Conservation (phyloP, 805 yeast species). For the Teunomyces cretensis region DNA sequence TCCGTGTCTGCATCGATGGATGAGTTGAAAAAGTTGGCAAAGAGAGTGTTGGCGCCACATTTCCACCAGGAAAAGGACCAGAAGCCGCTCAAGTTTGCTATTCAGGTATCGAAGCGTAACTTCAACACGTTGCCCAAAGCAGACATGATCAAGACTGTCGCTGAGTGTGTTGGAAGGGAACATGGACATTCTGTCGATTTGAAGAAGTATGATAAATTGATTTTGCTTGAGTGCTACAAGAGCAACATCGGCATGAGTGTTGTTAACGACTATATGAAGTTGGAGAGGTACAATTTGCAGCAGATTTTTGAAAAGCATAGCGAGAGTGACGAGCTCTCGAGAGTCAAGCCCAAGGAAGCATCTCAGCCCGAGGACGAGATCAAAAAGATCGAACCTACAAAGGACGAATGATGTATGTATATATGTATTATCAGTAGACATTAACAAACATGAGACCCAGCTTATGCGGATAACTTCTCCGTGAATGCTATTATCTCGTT, state of each 20-base stretch:
- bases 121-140: constrained; percentile 70
- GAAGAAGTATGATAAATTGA: constrained; percentile 72
- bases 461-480: constrained; percentile 1
- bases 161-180: constrained; percentile 66
- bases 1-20: constrained; percentile 73
- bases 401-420: not conserved
- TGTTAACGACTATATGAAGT: constrained; percentile 60
- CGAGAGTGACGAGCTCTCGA: constrained; percentile 19
- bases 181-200: constrained; percentile 78
- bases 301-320: constrained; percentile 61
- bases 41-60: constrained; percentile 61
- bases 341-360: constrained; percentile 8
- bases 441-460: not conserved
- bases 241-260: constrained; percentile 86
- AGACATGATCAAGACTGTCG: constrained; percentile 72
- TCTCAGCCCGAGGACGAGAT: not conserved
- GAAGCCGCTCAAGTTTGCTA: constrained; percentile 62
- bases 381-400: not conserved
- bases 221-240: constrained; percentile 86
- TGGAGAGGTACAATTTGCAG: constrained; percentile 74
- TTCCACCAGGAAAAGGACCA: constrained; percentile 52
- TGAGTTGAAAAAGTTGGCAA: constrained; percentile 62
- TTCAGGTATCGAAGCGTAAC: constrained; percentile 75
- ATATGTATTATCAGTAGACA: not conserved
- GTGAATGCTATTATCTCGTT: constrained; percentile 39